Base-by-base conservation (phyloP, 176 grass and related monocot genomes). In the Elymus sibiricus region DNA sequence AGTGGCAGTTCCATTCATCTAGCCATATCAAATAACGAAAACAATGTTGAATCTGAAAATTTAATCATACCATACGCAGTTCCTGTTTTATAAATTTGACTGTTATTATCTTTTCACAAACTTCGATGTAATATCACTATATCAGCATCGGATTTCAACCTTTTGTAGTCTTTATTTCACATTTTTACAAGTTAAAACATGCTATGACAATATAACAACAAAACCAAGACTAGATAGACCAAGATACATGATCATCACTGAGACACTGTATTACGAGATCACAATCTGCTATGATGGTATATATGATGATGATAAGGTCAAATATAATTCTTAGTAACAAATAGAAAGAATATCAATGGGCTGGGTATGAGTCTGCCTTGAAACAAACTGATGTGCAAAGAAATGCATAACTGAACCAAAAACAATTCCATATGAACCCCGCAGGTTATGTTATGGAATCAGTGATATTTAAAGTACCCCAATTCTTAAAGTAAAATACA, bases 341-440 rank as follows among this genome's bases (percentile, higher is more conserved):
- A 29, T 37, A 60, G 1, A 81, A 68, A 44, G 43, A 1, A 56
- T 69, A 28, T 47, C 19, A 68, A 46, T 85, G 55, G 31, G 1
- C 38, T 74, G 40, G 10, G 37, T 71, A 1, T 51, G 5, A 76
- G 78, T 5, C 37, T 69, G 3, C 38, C 21, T 65, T 46, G 38
- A 69, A 85, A 90, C 42, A 39, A 26, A 70, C 21, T 79, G 38
- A 4, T 64, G 29, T 26, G 79, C 21, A 17, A 79, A 40, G 11
- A 64, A 72, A 72, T 84, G 43, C 17, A 76, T 76, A 74, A 87
- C 38, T 24, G 14, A 76, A 87, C 25, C 7, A 64, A 74, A 73
- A 74, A 65, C 0, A 42, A 76, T 15, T 19, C 58, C 40, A 21
- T 64, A 64, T 47, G 53, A 83, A 72, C 17, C 9, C 2, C 19